Base-by-base conservation (phyloP, 768 basidiomycete species). In the Trametes coccinea region DNA sequence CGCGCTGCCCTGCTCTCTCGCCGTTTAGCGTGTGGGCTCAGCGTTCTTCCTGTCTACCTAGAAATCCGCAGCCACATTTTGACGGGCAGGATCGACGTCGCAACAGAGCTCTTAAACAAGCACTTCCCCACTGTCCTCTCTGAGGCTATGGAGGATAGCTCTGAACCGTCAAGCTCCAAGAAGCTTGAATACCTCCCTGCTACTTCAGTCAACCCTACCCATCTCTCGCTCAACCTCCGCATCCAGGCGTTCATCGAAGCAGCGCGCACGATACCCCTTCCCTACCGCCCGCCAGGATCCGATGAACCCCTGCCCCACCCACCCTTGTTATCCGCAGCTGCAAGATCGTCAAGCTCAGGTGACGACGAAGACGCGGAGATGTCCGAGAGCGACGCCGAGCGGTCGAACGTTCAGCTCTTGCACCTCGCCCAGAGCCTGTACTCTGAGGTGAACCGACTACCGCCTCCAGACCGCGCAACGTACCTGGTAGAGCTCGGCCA, bases 171-270 rank as follows among this genome's bases (percentile, higher is more conserved):
- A 6, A 30, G 46, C 67, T 61, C 63, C 22, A 76, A 66, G 29
- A 71, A 70, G 39, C 73, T 82, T 45, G 74, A 81, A 58, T 88
- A 84, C 64, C 72, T 82, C 22, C 76, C 83, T 29, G 75, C 84
- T 3, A 88, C 84, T 1, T 88, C 93, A 5, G 79, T 87, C 30
- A 80, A 88, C 49, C 89, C 93, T n/a, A 73, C 78, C 1, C 92
- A 94, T 67, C 80, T 96, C 54, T 77, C 79, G 16, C 82, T 98
- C 62, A 95, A 97, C 70, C 85, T 98, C 41, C 89, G 88, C 52
- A 91, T 97, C 50, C 87, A 90, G 44, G 84, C 85, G 2, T 98
- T 97, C 76, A 87, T 92, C 69, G 95, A 98, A 73, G 82, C 87
- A 22, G 86, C 92, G 64, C 85, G 93, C 31, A 89, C 89, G 2